phyloP scores from a whole-genome alignment of 2,329 filamentous ascomycete species.

The Stachybotrys echinatus region DNA sequence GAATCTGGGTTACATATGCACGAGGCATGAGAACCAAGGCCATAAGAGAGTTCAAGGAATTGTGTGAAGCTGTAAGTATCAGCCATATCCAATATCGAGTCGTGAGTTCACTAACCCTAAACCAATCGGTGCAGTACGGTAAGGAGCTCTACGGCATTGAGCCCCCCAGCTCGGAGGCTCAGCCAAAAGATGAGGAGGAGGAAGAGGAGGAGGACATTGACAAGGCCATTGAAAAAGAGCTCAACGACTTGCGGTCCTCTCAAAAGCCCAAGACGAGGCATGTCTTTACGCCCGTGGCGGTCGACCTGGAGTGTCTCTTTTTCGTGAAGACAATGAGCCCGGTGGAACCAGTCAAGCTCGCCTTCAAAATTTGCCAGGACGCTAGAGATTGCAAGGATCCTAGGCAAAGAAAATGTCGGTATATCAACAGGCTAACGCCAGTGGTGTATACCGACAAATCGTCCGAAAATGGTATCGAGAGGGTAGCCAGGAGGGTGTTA shows the following conservation, averaged over 20 bases:
- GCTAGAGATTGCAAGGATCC: slow-evolving; percentile 37
- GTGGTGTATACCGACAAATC: slow-evolving; percentile 55
- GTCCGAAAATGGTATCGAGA: slow-evolving; percentile 61
- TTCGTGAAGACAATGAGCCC: slow-evolving; percentile 54
- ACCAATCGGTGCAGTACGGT: slow-evolving; percentile 59
- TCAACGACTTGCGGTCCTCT: slow-evolving; percentile 53
- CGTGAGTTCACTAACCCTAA: not conserved
- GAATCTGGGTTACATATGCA: slow-evolving; percentile 75
- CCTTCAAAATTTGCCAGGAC: slow-evolving; percentile 50
- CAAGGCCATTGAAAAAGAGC: slow-evolving; percentile 64
- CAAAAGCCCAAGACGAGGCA: slow-evolving; percentile 35
- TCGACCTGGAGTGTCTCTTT: slow-evolving; percentile 57
- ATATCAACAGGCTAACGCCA: slow-evolving; percentile 54
- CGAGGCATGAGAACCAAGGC: slow-evolving; percentile 67
- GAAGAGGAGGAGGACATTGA: slow-evolving; percentile 62
- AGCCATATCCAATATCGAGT: not conserved
- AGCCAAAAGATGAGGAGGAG: slow-evolving; percentile 27
- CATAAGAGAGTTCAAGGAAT: slow-evolving; percentile 57
- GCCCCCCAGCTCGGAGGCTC: slow-evolving; percentile 21
- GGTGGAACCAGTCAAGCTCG: slow-evolving; percentile 50
- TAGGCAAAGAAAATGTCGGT: slow-evolving; percentile 42
- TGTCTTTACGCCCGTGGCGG: slow-evolving; percentile 46
- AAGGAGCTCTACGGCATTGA: slow-evolving; percentile 54
- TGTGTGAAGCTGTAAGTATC: slow-evolving; percentile 59
- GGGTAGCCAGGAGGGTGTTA: slow-evolving; percentile 59